Percentiles rank a stretch among this genome's conserved stretches.
These are phyloP conservation scores for Parachaetomium inaequale DNA, from an alignment of 495 filamentous ascomycete genomes.

Conservation along the genomic window DNA sequence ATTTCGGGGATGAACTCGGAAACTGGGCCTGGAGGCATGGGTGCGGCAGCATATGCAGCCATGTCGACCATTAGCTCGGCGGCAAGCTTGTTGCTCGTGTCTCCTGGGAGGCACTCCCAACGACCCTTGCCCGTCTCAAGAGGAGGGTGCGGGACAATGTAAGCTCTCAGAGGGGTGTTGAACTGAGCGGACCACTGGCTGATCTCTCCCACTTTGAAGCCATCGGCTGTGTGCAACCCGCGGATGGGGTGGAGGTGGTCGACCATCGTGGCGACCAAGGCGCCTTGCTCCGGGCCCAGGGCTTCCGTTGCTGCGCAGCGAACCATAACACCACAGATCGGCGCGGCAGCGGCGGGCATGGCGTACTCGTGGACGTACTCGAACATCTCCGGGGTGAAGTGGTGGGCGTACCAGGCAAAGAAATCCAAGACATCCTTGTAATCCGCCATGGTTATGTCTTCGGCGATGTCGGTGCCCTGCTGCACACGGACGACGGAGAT, in stretches of 20 bases:
- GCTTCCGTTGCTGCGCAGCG: background rate
- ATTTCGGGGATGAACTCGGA: background rate
- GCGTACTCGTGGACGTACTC: background rate
- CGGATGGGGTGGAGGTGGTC: background rate
- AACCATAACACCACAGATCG: background rate
- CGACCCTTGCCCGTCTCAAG: background rate
- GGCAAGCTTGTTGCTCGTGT: background rate
- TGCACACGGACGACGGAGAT: background rate
- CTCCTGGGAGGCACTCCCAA: background rate
- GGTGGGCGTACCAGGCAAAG: background rate
- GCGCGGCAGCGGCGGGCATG: background rate
- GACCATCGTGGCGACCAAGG: background rate
- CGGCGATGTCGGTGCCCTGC: background rate
- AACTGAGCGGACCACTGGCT: background rate
- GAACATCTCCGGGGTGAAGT: background rate
- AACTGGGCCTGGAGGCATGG: background rate
- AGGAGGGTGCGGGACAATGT: background rate
- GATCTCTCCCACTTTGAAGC: background rate
- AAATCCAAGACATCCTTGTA: background rate
- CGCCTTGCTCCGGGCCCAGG: background rate
- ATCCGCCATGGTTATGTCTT: background rate
- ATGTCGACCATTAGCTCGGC: background rate
- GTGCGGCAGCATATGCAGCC: too few relatives aligned
- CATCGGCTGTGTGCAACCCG: background rate
- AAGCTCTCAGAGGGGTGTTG: background rate